Percentiles rank a stretch among this genome's conserved stretches.
Evolutionary conservation across 2,329 filamentous ascomycete genomes (phyloP).

Genomic region (Colletotrichum magnum): DNA sequence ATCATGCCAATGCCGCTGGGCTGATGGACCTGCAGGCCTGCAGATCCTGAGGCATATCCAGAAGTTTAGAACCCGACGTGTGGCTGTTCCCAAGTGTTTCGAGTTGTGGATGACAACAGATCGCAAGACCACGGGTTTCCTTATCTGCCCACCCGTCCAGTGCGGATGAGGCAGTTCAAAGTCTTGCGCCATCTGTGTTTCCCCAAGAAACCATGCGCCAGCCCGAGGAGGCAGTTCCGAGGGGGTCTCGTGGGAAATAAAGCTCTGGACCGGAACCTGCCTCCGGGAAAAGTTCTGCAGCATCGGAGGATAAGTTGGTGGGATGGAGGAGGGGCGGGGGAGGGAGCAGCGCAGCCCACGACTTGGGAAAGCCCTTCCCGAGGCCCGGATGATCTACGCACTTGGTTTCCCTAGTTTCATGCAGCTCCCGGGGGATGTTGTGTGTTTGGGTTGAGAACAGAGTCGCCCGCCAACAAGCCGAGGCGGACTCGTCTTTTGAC

Average conservation of each 20-base stretch:
- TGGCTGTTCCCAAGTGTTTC: constrained; percentile 15
- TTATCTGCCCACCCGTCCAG: no score
- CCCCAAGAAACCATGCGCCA: neutral
- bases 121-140: neutral
- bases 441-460: constrained; percentile 7
- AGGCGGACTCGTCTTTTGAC: neutral
- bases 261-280: no score
- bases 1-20: neutral
- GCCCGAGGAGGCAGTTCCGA: neutral
- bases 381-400: constrained; percentile 31
- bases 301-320: neutral
- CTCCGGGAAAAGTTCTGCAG: constrained; percentile 2
- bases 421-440: constrained; percentile 9
- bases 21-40: constrained; percentile 17
- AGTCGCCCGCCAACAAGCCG: constrained; percentile 4
- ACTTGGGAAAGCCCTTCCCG: constrained; percentile 31
- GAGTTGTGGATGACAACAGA: neutral
- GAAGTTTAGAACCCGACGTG: neutral
- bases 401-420: constrained; percentile 35
- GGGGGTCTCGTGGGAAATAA: neutral
- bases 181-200: constrained; percentile 5
- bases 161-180: constrained; percentile 4
- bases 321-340: neutral
- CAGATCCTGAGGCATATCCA: constrained; percentile 26
- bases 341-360: neutral